These are phyloP conservation scores for Austroboletus novae-zelandiae DNA, from an alignment of 1,284 basidiomycete species.

Conservation along the genomic window DNA sequence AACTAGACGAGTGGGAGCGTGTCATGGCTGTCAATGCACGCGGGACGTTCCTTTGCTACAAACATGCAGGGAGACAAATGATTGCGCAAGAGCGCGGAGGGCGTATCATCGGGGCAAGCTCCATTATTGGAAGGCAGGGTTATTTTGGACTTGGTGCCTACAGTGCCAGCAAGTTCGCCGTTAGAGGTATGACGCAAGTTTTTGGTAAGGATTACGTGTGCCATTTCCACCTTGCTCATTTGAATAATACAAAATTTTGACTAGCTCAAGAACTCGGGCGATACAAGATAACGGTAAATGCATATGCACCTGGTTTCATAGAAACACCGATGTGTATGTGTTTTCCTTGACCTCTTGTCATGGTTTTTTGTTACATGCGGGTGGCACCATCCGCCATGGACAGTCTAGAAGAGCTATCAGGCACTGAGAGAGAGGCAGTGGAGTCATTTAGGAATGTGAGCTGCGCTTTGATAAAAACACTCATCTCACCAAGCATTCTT, in stretches of 20 bases:
- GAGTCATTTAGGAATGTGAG: background rate
- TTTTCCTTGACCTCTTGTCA: background rate
- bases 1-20: constrained; percentile 23
- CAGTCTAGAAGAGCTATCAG: background rate
- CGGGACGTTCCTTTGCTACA: constrained; percentile 34
- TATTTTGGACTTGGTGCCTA: constrained; percentile 10
- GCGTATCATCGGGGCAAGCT: constrained; percentile 36
- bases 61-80: constrained; percentile 35
- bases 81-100: constrained; percentile 39
- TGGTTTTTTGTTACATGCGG: no score
- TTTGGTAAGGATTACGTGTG: constrained; percentile 10
- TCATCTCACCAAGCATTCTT: background rate
- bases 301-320: constrained; percentile 18
- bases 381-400: background rate
- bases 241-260: no score
- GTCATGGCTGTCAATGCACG: constrained; percentile 28
- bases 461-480: no score
- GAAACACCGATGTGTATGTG: constrained; percentile 19
- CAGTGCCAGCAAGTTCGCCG: constrained; percentile 30
- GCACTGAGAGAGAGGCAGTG: background rate
- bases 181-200: constrained; percentile 29
- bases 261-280: constrained; percentile 31
- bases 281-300: constrained; percentile 21
- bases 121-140: constrained; percentile 21
- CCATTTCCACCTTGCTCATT: no score